These are phyloP conservation scores for Beta corolliflora DNA, from an alignment of 179 eudicot species.

Conservation along the genomic window DNA sequence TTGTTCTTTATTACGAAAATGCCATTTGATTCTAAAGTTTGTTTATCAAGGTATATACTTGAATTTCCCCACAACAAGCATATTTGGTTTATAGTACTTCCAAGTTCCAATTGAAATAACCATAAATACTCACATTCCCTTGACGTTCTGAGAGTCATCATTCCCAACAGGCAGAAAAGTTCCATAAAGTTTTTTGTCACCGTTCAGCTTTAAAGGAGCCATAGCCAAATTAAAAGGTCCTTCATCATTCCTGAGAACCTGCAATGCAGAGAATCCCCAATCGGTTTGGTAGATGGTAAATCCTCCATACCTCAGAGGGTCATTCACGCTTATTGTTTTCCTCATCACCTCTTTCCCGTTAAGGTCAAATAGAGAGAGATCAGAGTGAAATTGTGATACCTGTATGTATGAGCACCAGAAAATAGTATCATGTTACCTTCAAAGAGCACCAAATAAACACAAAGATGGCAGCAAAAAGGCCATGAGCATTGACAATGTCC, in stretches of 20 bases:
- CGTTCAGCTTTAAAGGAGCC: constrained; percentile 78
- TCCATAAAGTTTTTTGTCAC: constrained; percentile 94
- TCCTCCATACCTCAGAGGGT: constrained; percentile 92
- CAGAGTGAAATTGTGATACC: constrained; percentile 87
- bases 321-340: constrained; percentile 91
- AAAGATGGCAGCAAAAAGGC: not conserved
- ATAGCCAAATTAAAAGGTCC: constrained; percentile 97
- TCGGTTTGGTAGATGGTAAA: constrained; percentile 95
- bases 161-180: constrained; percentile 79
- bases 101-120: not conserved
- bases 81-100: not conserved
- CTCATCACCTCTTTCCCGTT: constrained; percentile 93
- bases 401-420: constrained; percentile 29
- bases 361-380: constrained; percentile 76
- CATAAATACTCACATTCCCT: constrained; percentile 83
- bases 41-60: no score
- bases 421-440: constrained; percentile 10
- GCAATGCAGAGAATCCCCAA: constrained; percentile 92
- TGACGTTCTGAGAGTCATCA: constrained; percentile 61
- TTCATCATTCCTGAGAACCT: constrained; percentile 76
- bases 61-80: no score
- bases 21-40: no score
- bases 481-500: not conserved
- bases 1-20: no score
- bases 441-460: constrained; percentile 8